Conservation (phyloP, 768 basidiomycete genomes). For the Mycena rosella region DNA sequence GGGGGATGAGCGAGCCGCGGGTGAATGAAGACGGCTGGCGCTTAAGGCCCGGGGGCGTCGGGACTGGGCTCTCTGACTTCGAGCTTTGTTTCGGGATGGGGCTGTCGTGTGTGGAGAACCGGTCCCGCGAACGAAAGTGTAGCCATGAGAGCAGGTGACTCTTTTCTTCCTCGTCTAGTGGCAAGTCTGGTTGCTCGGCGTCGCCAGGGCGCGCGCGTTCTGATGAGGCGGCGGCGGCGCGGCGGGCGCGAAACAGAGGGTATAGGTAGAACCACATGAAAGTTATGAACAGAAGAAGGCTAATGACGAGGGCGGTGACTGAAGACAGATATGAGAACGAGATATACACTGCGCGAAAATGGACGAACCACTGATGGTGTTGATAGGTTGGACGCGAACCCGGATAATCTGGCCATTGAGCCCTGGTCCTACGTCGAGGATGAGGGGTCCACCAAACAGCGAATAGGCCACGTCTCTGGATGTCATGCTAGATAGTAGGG, state of each 20-base stretch:
- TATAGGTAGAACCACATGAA: conserved; percentile 45
- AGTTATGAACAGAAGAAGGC: conserved; percentile 38
- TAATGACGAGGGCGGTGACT: conserved; percentile 43
- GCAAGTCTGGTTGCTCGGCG: conserved; percentile 32
- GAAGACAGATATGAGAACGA: not conserved
- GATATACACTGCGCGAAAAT: not conserved
- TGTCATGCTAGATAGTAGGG: conserved; percentile 30
- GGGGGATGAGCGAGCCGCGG: conserved; percentile 35
- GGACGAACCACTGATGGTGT: conserved; percentile 35
- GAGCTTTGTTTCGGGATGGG: conserved; percentile 10
- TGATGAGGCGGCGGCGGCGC: not conserved
- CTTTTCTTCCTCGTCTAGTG: conserved; percentile 37
- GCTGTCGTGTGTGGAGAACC: conserved; percentile 39
- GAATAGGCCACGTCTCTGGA: conserved; percentile 32
- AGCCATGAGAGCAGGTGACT: conserved; percentile 43
- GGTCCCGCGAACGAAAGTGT: conserved; percentile 45
- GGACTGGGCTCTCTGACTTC: conserved; percentile 6
- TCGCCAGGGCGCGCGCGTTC: not conserved
- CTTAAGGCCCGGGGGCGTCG: conserved; percentile 6
- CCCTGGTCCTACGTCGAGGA: conserved; percentile 32
- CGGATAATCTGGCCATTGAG: conserved; percentile 35
- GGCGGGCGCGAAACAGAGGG: conserved; percentile 35
- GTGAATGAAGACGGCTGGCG: conserved; percentile 30
- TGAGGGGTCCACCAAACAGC: conserved; percentile 33
- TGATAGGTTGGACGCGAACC: conserved; percentile 37